Percentiles rank a stretch among this genome's conserved stretches.
Conservation (phyloP, 768 basidiomycete species). For the Boletus patriciae region DNA sequence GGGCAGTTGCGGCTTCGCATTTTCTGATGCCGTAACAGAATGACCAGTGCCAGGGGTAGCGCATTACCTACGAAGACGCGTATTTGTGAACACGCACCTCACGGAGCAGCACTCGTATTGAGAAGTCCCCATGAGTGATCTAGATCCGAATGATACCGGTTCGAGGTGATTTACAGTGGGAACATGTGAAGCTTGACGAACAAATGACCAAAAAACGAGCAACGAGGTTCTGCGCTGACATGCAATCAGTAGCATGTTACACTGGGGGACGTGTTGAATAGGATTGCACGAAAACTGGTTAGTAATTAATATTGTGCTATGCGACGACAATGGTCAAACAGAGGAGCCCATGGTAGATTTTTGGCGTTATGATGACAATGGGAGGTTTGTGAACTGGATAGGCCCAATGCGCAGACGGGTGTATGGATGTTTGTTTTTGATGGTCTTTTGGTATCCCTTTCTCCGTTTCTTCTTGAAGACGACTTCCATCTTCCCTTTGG, state of each 20-base stretch:
- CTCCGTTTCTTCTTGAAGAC: slow-evolving; percentile 97
- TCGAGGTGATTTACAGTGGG: no score
- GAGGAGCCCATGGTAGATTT: background rate
- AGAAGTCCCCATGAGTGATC: no score
- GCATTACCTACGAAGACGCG: no score
- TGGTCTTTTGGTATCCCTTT: slow-evolving; percentile 96
- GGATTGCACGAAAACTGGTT: background rate
- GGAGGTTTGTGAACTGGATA: slow-evolving; percentile 51
- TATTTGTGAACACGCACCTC: background rate
- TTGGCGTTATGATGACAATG: slow-evolving; percentile 28
- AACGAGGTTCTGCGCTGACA: background rate
- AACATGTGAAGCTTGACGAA: background rate
- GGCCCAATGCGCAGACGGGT: slow-evolving; percentile 92
- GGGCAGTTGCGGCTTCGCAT: no score
- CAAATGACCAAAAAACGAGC: background rate
- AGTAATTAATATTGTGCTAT: slow-evolving; percentile 5
- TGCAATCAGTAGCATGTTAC: background rate
- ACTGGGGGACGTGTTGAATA: background rate
- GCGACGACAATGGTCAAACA: background rate
- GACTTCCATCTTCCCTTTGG: slow-evolving; percentile 88
- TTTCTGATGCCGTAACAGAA: no score
- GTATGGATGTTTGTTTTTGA: slow-evolving; percentile 91
- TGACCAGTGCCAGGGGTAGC: no score
- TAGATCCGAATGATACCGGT: no score
- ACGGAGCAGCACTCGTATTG: no score